Base-by-base conservation (phyloP, 306 rosid genomes). In the Sphenostylis stenocarpa region DNA sequence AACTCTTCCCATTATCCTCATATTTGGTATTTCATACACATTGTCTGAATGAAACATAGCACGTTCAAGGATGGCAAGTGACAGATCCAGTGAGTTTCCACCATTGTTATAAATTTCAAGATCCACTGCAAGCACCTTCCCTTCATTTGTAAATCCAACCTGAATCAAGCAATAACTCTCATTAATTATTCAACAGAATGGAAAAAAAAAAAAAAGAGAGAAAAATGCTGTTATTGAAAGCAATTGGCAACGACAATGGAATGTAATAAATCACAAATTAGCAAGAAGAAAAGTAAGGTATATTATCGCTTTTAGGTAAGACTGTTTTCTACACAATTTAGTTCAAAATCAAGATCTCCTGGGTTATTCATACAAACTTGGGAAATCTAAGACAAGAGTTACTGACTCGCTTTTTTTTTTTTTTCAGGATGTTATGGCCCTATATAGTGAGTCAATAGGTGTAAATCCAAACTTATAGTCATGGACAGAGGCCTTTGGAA, bases 91-190 rank as follows among this genome's bases (percentile, higher is more conserved):
- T 34, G 98, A 92, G 74, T 95, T 95, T 82, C 98, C 97, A 63
- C 77, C 98, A 80, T 84, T 95, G 88, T 92, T 95, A 84, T 95
- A 92, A 76, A 95, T 82, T 83, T 89, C 86, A 80, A 95, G 91
- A 86, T 92, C 98, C 83, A 95, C 71, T 3, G 97, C 96, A 47
- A 95, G 87, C 68, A 95, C 93, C 82, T 75, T 90, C 73, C 98
- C 97, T 72, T 90, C 93, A 86, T 89, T 95, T 68, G 96, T 95
- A 85, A 90, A 92, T 75, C 97, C 98, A 55, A 95, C 96, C 97
- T 95, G 71, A 55, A 70, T 45, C 73, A 55, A 71, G 62, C 70
- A 21, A 76, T 61, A 53, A 29, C 38, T n/a, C 67, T 67, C 67
- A 72, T 77, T 78, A 73, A 44, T 24, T 43, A 69, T 62, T 77